These are phyloP conservation scores for Penstemon newberryi DNA, from an alignment of 257 asterid genomes.

Conservation along the genomic window DNA sequence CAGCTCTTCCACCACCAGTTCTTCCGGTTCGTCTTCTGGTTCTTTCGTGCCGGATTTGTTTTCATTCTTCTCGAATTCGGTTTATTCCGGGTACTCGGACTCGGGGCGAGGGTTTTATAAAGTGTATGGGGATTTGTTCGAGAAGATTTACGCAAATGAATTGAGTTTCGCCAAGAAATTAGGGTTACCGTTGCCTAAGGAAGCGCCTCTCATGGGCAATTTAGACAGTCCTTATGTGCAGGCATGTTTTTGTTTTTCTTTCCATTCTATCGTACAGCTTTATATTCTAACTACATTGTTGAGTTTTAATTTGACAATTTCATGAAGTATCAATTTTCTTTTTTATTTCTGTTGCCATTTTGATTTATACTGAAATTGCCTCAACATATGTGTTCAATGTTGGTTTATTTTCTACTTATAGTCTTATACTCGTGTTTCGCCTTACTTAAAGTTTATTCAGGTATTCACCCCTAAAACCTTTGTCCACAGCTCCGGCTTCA, in stretches of 20 bases:
- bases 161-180: conserved; percentile 62
- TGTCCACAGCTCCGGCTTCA: no score
- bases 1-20: conserved; percentile 41
- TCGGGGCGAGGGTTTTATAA: conserved; percentile 80
- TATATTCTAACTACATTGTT: no score
- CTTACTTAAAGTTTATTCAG: neutral
- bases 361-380: no score
- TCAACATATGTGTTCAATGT: no score
- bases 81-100: conserved; percentile 76
- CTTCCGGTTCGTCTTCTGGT: conserved; percentile 41
- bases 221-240: conserved; percentile 78
- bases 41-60: conserved; percentile 64
- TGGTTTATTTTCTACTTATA: neutral
- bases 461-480: no score
- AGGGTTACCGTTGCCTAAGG: conserved; percentile 64
- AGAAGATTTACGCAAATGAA: conserved; percentile 64
- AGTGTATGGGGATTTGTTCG: conserved; percentile 78
- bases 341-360: no score
- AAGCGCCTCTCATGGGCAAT: conserved; percentile 91
- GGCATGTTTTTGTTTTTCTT: conserved; percentile 33
- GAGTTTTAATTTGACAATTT: no score
- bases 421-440: neutral
- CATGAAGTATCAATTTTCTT: no score
- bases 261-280: no score
- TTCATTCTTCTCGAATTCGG: conserved; percentile 77